Evolutionary conservation across 2,329 filamentous ascomycete species (phyloP), one percentile per base, ranked within the genome.

Genomic region (Penicillium palitans): DNA sequence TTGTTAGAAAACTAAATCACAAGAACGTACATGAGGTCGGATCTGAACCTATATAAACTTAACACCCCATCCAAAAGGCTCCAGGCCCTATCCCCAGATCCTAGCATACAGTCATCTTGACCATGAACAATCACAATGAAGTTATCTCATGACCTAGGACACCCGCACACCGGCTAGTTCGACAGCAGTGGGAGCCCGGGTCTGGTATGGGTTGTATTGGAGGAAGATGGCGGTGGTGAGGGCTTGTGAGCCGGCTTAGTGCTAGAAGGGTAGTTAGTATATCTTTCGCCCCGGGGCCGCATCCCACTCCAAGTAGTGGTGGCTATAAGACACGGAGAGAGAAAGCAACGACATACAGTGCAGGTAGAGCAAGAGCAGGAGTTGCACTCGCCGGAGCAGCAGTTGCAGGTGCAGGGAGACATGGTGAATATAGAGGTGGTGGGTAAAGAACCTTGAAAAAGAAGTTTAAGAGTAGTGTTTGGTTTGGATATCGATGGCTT

Each of bases 361-460:
- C 76, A 78, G 64, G 55, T 65, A 52, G 29, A 54, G 74, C 75
- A 78, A 49, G 72, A 69, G 74, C 75, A 78, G 54, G 68, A 69
- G 64, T 70, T 72, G 74, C 75, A 77, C 55, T 72, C 61, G 63
- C 73, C 72, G 10, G 57, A 58, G 61, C 74, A 77, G 72, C 71
- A 72, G 72, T 70, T 74, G 74, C 76, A 78, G 50, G 58, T 49
- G 70, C 74, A 77, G 70, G 75, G 74, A 72, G 67, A 68, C 75
- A 77, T 78, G 54, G 63, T 75, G 70, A 64, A 63, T 63, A 63
- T 64, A 64, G 52, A 55, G 57, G 57, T 48, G 57, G 41, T 57
- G 47, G 61, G 58, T 27, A 47, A 55, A 50, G 44, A 57, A 61
- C 58, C 59, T 52, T 61, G 56, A 56, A 57, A 62, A 50, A 39